Base-by-base conservation (phyloP, 768 basidiomycete species). In the Albatrellus ellisii region DNA sequence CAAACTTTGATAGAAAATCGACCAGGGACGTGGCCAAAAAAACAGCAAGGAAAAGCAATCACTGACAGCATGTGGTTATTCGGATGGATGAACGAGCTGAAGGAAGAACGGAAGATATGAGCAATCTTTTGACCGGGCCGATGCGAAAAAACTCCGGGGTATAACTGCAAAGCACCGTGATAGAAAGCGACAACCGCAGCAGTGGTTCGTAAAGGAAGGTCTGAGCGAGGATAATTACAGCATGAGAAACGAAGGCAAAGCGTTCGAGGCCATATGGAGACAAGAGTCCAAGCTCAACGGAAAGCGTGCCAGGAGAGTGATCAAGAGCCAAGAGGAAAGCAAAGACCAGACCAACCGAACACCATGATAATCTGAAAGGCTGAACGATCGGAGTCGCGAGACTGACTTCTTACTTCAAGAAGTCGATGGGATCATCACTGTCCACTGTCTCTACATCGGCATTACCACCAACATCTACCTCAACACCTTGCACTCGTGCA, bases 371-470 rank as follows among this genome's bases (percentile, higher is more conserved):
- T n/a, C n/a, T n/a, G n/a, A n/a, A n/a, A n/a, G n/a, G n/a, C n/a
- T n/a, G n/a, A n/a, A n/a, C n/a, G n/a, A n/a, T n/a, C n/a, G n/a
- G n/a, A n/a, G 27, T 51, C 47, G 47, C 50, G 49, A 36, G 45
- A 49, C 50, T 47, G 49, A 24, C 43, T 42, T 40, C 37, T 49
- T 17, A 24, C 15, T 9, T 46, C 47, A 8, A 32, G 9, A 6
- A 51, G 43, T 29, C 39, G 5, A 51, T 24, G 28, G 42, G 44
- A 28, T 51, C 50, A 29, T 51, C 50, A 17, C 50, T 49, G 24
- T 28, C 43, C 8, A 38, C 41, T 10, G 32, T 41, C 15, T 26
- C 27, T 17, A 35, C 22, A 17, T 49, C 43, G 12, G 45, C 26
- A 3, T 14, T 21, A 41, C 40, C 40, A 22, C 40, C 29, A 17